Evolutionary conservation across 768 basidiomycete genomes (phyloP), one percentile per base, ranked within the genome.

Genomic region (Mycena belliarum): DNA sequence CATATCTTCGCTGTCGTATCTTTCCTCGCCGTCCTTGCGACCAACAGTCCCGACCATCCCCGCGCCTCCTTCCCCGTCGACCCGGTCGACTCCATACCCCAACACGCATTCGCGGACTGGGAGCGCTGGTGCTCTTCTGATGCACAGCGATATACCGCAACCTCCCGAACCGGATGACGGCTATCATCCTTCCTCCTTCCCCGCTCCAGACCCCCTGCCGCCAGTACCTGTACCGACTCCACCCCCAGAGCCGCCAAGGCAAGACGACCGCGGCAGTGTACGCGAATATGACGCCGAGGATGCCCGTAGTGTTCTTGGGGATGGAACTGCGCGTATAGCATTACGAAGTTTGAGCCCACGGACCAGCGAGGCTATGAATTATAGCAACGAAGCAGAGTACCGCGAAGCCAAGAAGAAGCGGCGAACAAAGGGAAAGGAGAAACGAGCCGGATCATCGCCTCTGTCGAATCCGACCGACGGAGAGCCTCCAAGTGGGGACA

Each of bases 261-360:
- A 57, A n/a, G 59, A 64, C 20, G 69, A 71, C 59, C 57, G 63
- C 24, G 69, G 63, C 40, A 69, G 67, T 25, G 60, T 68, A 8
- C 65, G 68, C 25, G 67, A 68, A 14, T 64, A 62, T 25, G 66
- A 65, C 28, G 65, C 51, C 37, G 72, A 73, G 45, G 71, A 71
- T 49, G 58, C 65, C 20, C 63, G 62, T 7, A 72, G 70, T 49
- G 65, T 72, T 16, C 64, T 69, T 28, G 69, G 70, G 28, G 67
- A 67, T 25, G 66, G 68, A 21, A 65, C 63, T 28, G 65, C 77
- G 20, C 75, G 76, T 26, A 74, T 75, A 28, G 79, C 79, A 2
- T 66, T 80, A 5, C 70, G 79, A 40, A 75, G 69, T 44, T 64
- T 82, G 55, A 80, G 80, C 55, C 81, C 81, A 6, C 74, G 81